A percentile compares a stretch with the other conserved stretches of the same genome.
Evolutionary conservation across 108 stramenopile genomes (phyloP).

Genomic region (Cyclotella sp.): DNA sequence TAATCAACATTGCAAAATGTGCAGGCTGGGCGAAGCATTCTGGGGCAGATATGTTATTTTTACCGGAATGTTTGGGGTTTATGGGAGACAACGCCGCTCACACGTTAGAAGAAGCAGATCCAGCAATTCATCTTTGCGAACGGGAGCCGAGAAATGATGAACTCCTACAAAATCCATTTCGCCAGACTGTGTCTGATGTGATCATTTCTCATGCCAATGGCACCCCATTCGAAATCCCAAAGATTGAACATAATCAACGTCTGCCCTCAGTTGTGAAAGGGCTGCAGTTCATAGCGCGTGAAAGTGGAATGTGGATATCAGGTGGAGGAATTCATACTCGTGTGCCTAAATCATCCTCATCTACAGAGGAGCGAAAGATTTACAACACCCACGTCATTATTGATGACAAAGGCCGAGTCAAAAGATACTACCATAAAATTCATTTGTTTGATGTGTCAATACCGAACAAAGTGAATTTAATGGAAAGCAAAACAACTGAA

Average conservation of each 20-base stretch:
- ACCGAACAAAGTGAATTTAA: constrained; percentile 72
- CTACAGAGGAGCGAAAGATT: constrained; percentile 51
- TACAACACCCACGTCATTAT: constrained; percentile 97
- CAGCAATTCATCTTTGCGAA: constrained; percentile 26
- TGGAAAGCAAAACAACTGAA: constrained; percentile 82
- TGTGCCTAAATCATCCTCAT: constrained; percentile 41
- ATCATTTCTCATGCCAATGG: constrained; percentile 25
- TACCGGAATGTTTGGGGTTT: constrained; percentile 89
- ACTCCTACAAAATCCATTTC: constrained; percentile 21
- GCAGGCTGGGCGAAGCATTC: constrained; percentile 64
- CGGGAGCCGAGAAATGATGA: background rate
- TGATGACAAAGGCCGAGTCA: constrained; percentile 68
- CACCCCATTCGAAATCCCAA: constrained; percentile 2
- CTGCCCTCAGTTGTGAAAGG: constrained; percentile 71
- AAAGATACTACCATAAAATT: constrained; percentile 85
- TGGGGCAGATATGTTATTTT: constrained; percentile 76
- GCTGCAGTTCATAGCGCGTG: constrained; percentile 66
- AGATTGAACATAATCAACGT: background rate
- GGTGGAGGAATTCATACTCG: constrained; percentile 80
- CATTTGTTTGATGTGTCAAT: constrained; percentile 96
- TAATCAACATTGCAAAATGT: constrained; percentile 72
- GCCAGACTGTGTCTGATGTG: constrained; percentile 22
- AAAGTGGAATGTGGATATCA: constrained; percentile 79
- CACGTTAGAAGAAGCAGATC: constrained; percentile 77
- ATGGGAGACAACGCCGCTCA: constrained; percentile 72